A percentile compares a stretch with the other conserved stretches of the same genome.
Conservation (phyloP, 257 asterid species). For the Catharanthus roseus region DNA sequence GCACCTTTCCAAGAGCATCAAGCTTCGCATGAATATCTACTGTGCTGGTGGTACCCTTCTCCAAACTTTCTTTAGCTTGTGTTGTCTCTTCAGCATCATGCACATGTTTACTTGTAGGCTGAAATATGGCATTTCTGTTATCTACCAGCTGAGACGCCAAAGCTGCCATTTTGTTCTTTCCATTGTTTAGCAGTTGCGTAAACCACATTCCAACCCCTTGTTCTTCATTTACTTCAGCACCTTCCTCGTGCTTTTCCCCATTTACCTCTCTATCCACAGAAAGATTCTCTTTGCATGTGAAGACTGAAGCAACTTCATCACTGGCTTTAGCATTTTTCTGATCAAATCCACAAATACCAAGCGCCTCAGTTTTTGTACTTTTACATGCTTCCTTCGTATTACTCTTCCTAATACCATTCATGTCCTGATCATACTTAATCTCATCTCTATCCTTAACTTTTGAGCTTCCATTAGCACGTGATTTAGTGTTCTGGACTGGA, state of each 20-base stretch:
- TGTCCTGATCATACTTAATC: conserved; percentile 27
- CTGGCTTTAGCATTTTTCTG: conserved; percentile 18
- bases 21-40: conserved; percentile 19
- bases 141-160: conserved; percentile 37
- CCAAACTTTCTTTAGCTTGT: conserved; percentile 21
- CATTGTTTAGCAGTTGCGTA: conserved; percentile 31
- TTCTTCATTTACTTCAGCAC: conserved; percentile 36
- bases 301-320: conserved; percentile 27
- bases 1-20: conserved; percentile 23
- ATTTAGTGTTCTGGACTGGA: conserved; percentile 32
- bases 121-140: conserved; percentile 21
- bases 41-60: conserved; percentile 18
- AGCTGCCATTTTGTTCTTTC: conserved; percentile 29
- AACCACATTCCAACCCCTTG: conserved; percentile 27
- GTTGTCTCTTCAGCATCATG: conserved; percentile 21
- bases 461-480: conserved; percentile 27
- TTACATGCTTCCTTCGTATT: conserved; percentile 24
- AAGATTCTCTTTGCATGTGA: conserved; percentile 23
- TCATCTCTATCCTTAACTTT: conserved; percentile 32
- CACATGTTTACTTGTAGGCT: conserved; percentile 19
- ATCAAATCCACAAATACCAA: conserved; percentile 19
- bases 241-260: conserved; percentile 22
- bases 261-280: conserved; percentile 21
- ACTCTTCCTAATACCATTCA: conserved; percentile 24
- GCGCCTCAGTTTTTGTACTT: conserved; percentile 26